These are phyloP conservation scores for Paecilomyces fulvus DNA, from an alignment of 2,329 filamentous ascomycete species.

Conservation along the genomic window DNA sequence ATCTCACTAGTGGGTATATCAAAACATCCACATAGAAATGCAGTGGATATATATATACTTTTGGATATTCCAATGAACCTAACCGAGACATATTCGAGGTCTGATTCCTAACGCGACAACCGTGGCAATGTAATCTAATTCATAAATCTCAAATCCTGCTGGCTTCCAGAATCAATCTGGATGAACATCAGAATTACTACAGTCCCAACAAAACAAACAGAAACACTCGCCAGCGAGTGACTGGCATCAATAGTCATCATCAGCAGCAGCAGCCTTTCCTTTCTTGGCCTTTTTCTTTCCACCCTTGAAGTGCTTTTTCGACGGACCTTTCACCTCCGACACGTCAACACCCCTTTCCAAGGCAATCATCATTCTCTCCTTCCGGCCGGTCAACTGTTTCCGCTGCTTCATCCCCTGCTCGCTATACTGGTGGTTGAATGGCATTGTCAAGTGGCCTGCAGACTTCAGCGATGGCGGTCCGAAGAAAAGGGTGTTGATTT, in stretches of 20 bases:
- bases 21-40: not conserved
- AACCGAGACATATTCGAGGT: not conserved
- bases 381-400: constrained; percentile 73
- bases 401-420: constrained; percentile 66
- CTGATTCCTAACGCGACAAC: not conserved
- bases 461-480: constrained; percentile 49
- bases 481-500: constrained; percentile 87
- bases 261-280: constrained; percentile 19
- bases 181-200: not conserved
- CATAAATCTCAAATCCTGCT: not conserved
- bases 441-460: constrained; percentile 61
- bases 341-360: constrained; percentile 79
- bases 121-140: not conserved
- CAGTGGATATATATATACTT: not conserved
- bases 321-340: constrained; percentile 57
- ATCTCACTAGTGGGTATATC: not conserved
- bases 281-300: constrained; percentile 28
- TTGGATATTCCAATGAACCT: not conserved
- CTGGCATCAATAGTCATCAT: constrained; percentile 20
- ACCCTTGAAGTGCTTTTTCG: constrained; percentile 71
- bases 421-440: constrained; percentile 84
- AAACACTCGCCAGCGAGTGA: constrained; percentile 14
- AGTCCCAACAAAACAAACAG: constrained; percentile 4
- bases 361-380: constrained; percentile 68
- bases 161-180: not conserved